Base-by-base conservation (phyloP, 163 green algal species). In the Scenedesmus sp. region DNA sequence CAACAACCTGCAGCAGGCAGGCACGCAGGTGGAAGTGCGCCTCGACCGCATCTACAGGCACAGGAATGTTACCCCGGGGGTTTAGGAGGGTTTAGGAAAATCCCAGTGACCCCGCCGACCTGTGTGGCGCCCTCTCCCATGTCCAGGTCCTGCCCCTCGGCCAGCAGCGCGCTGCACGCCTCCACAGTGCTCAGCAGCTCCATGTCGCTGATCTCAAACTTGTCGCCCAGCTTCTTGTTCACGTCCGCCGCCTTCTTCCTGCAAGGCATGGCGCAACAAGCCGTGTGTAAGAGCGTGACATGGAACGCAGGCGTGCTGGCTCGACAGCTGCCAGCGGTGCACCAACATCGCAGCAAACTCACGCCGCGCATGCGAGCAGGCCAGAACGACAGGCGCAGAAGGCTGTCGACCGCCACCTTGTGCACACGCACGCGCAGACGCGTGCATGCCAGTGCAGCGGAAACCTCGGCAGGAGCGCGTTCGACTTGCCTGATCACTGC, bases 151-250 rank as follows among this genome's bases (percentile, higher is more conserved):
- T 91, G 68, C 0, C 93, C 94, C 79, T 93, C 86, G 10, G 56
- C 40, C 51, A 95, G 83, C 87, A 95, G 91, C 68, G 13, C 33
- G 24, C 44, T 73, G 78, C 92, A 96, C 6, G 93, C 93, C 59
- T 96, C 93, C 53, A 90, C 46, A 26, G 61, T 91, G 82, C 73
- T 35, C 68, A n/a, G 35, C 78, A 96, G 44, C 83, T 97, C 95
- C 46, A 89, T 93, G 9, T 95, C 92, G 35, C 46, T 83, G 83
- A 95, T 94, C 86, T 94, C 93, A 90, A 96, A 91, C 90, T 95
- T 96, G 33, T 90, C 22, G 15, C 92, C 93, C 51, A 95, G 89
- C 81, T 94, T 93, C 40, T 91, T 87, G 85, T 96, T 95, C 65
- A 96, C 88, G 24, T 90, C 72, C 6, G 73, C 40, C 30, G 35